phyloP scores from a whole-genome alignment of 371 early-diverging fungal genomes.

The Smittium culicis region DNA sequence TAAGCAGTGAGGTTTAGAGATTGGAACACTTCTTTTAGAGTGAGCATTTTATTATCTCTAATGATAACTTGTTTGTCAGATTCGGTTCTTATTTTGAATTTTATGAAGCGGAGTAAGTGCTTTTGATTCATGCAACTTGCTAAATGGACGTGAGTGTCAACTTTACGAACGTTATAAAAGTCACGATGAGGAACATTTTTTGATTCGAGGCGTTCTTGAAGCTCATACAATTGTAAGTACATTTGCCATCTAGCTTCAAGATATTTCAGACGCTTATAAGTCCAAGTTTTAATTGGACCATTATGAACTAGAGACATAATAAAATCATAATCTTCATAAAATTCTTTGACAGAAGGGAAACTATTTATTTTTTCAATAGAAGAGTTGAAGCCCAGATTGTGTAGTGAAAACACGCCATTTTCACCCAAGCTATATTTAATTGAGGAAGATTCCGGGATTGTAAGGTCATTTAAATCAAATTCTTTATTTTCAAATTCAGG shows the following conservation, averaged over 20 bases:
- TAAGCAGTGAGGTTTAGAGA: conserved; percentile 90
- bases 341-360: conserved; percentile 71
- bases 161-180: conserved; percentile 97
- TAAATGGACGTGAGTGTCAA: conserved; percentile 97
- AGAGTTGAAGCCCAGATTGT: conserved; percentile 12
- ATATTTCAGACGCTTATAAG: conserved; percentile 83
- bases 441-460: conserved; percentile 43
- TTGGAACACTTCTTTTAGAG: conserved; percentile 72
- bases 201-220: conserved; percentile 85
- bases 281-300: conserved; percentile 91
- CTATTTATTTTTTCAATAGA: conserved; percentile 29
- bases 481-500: conserved; percentile 18
- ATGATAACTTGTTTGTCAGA: conserved; percentile 64
- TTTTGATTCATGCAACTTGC: conserved; percentile 97
- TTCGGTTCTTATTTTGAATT: conserved; percentile 76
- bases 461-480: conserved; percentile 45
- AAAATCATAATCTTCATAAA: conserved; percentile 75
- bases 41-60: conserved; percentile 56
- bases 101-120: conserved; percentile 94
- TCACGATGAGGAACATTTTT: conserved; percentile 93
- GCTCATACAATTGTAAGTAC: conserved; percentile 81
- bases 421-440: conserved; percentile 34
- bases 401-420: conserved; percentile 49
- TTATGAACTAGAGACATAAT: conserved; percentile 74
- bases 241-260: conserved; percentile 91